phyloP scores from a whole-genome alignment of 176 grass and related monocot species.

The Bothriochloa decipiens region DNA sequence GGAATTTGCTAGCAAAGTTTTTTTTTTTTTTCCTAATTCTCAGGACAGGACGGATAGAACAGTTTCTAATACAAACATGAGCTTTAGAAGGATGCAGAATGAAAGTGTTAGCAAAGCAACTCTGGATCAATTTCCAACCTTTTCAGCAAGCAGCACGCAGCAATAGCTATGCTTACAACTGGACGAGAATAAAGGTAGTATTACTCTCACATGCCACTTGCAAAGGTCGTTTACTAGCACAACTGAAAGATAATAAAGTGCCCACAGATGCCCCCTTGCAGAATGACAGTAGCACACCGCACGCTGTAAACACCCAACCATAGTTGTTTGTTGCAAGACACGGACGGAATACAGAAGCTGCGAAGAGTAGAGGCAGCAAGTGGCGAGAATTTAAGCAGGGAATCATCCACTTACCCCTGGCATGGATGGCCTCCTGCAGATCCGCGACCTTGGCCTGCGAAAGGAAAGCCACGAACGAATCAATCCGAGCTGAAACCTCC shows the following conservation, averaged over 20 bases:
- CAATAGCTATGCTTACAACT: neutral
- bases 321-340: neutral
- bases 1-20: neutral
- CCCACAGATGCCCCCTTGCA: neutral
- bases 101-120: neutral
- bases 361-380: neutral
- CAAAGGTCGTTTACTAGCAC: neutral
- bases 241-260: neutral
- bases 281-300: neutral
- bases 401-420: constrained; percentile 51
- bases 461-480: no score
- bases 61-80: neutral
- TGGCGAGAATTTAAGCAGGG: neutral
- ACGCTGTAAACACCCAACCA: neutral
- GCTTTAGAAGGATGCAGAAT: neutral
- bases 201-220: neutral
- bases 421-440: constrained; percentile 83
- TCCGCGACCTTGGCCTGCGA: no score
- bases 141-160: neutral
- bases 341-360: neutral
- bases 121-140: neutral
- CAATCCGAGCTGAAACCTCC: no score
- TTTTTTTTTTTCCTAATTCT: neutral
- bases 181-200: neutral
- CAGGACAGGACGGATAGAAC: neutral